phyloP scores from a whole-genome alignment of 2,329 filamentous ascomycete genomes.

The Fusarium tuaranense region DNA sequence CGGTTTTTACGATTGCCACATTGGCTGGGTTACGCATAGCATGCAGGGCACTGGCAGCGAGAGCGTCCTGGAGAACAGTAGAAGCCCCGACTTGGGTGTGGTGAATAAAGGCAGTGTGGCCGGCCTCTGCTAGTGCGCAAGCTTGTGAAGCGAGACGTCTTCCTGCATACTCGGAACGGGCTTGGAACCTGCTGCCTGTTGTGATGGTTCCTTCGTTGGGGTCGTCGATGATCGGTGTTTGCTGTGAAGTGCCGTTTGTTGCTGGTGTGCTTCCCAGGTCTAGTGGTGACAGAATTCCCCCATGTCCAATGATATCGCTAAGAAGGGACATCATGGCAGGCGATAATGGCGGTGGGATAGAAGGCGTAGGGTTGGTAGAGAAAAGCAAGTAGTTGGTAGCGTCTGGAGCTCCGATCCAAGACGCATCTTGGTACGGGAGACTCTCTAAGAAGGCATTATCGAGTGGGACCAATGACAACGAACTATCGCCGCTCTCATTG shows the following conservation, averaged over 20 bases:
- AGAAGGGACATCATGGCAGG: constrained; percentile 12
- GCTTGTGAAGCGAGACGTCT: constrained; percentile 6
- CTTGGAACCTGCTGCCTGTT: constrained; percentile 9
- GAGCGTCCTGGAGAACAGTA: constrained; percentile 2
- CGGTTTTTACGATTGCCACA: neutral
- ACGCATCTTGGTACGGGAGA: neutral
- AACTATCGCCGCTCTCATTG: neutral
- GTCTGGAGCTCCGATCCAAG: neutral
- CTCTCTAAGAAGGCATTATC: neutral
- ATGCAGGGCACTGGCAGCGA: constrained; percentile 7
- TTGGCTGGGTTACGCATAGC: constrained; percentile 5
- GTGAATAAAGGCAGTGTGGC: constrained; percentile 16
- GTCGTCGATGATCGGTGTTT: neutral
- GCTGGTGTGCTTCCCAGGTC: neutral
- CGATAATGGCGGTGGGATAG: neutral
- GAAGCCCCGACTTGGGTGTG: constrained; percentile 11
- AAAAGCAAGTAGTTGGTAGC: neutral
- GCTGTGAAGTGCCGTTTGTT: neutral
- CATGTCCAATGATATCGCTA: neutral
- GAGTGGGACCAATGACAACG: neutral
- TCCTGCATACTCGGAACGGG: constrained; percentile 14
- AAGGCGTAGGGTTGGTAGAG: neutral
- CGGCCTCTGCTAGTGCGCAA: constrained; percentile 1
- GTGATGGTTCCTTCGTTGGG: neutral
- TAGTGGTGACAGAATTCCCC: neutral